phyloP scores from a whole-genome alignment of 495 filamentous ascomycete species.

The Penicillium salamii region DNA sequence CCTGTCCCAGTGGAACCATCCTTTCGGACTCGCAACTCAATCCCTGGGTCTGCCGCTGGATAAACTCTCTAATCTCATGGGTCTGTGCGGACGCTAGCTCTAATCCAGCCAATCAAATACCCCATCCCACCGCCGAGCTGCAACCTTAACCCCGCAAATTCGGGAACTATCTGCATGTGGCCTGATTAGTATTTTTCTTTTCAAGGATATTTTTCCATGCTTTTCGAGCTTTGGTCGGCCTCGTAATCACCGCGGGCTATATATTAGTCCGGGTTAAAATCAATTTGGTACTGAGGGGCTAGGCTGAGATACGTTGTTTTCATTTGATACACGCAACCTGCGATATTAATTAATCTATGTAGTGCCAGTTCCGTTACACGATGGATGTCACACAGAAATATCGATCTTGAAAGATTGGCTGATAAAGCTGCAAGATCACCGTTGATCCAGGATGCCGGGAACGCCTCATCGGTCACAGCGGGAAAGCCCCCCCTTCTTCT shows the following conservation, averaged over 20 bases:
- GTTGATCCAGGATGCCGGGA: constrained; percentile 4
- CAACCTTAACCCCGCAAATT: constrained; percentile 33
- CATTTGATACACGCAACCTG: no score
- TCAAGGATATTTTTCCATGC: not conserved
- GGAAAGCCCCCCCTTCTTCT: not conserved
- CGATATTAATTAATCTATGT: no score
- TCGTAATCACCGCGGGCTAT: not conserved
- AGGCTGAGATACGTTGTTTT: no score
- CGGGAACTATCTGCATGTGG: not conserved
- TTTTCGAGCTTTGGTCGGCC: not conserved
- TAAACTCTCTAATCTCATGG: not conserved
- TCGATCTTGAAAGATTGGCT: not conserved
- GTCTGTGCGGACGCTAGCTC: constrained; percentile 4
- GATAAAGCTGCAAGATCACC: constrained; percentile 4
- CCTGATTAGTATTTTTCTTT: not conserved
- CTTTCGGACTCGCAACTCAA: not conserved
- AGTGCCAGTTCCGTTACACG: no score
- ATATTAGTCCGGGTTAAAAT: no score
- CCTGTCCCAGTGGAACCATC: not conserved
- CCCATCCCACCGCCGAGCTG: constrained; percentile 10
- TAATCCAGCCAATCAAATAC: constrained; percentile 1
- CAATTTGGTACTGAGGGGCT: no score
- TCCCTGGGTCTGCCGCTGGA: not conserved
- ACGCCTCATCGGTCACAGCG: constrained; percentile 2
- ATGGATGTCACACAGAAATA: no score